Evolutionary conservation across 1,284 basidiomycete genomes (phyloP), one percentile per base, ranked within the genome.

Genomic region (Boletellus deceptivus): DNA sequence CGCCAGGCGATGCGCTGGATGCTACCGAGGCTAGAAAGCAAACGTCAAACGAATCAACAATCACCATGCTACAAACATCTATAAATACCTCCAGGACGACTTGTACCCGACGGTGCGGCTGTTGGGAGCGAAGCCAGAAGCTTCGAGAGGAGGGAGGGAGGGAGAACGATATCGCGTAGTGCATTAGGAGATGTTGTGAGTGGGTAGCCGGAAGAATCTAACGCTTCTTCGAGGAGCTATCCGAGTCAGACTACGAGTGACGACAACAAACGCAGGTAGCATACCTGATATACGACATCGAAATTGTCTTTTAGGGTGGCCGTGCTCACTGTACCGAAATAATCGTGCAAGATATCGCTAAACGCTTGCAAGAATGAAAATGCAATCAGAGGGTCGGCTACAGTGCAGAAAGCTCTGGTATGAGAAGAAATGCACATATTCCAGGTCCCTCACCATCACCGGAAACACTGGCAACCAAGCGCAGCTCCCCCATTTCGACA

Each of bases 101-200:
- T 62, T 17, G 60, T 53, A 14, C 53, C 62, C 0, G 69, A 53
- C 6, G 64, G 50, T 2, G 68, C 27, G 14, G 65, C 39, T 9
- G 54, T 74, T 75, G 40, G 84, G 79, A 41, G 87, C 78, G 46
- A 82, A 78, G 57, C 74, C 78, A 91, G 72, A 7, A 92, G 70
- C 65, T 94, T 95, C 56, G 86, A 83, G 46, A 94, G 77, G 16
- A 95, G 78, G 0, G 90, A 89, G 1, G 93, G 92, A 0, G 92
- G 91, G 2, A 94, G 77, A 7, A 96, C 91, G 55, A 96, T 94
- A 63, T 98, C 95, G 42, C 93, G 86, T 13, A 98, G 76, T 38
- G 93, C 89, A 63, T 93, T 96, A 10, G 87, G 80, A 56, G 93
- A 93, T n/a, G 93, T 98, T 3, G 95, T 98, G 51, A 95, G 78